Evolutionary conservation across 106 monocot species (phyloP).

Genomic region (Alisma plantagoaquatica): DNA sequence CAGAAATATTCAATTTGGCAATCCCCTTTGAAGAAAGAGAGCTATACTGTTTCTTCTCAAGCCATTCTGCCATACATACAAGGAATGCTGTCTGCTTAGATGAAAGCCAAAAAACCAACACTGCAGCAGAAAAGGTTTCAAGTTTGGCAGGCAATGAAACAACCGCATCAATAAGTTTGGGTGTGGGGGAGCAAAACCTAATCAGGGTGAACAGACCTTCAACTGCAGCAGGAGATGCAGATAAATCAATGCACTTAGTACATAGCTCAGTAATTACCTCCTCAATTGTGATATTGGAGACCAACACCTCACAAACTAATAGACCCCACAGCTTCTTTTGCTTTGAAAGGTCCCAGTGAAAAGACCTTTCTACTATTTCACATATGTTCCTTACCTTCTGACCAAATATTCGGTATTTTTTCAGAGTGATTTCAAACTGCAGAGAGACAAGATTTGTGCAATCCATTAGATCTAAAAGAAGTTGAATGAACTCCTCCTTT

Average conservation of each 20-base stretch:
- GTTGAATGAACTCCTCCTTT: constrained; percentile 6
- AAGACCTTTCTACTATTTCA: constrained; percentile 4
- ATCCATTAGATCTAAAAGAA: constrained; percentile 2
- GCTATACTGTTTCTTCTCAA: constrained; percentile 1
- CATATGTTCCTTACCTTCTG: constrained; percentile 2
- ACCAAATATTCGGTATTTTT: constrained; percentile 8
- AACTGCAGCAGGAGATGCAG: constrained; percentile 3
- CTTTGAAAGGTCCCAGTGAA: neutral
- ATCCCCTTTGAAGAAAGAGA: neutral
- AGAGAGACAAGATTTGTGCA: constrained; percentile 2
- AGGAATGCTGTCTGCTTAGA: neutral
- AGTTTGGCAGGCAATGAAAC: constrained; percentile 1
- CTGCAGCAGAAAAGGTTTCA: constrained; percentile 10
- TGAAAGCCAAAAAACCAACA: constrained; percentile 4
- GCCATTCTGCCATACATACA: constrained; percentile 1
- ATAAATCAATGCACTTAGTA: neutral
- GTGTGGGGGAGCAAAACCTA: constrained; percentile 7
- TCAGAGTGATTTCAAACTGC: constrained; percentile 12
- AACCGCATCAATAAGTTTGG: constrained; percentile 2
- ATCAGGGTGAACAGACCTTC: constrained; percentile 12
- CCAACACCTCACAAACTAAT: constrained; percentile 1
- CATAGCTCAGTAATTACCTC: constrained; percentile 3
- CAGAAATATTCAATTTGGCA: neutral
- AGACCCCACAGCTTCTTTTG: constrained; percentile 10
- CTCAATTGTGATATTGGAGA: constrained; percentile 6